These are phyloP conservation scores for Crassisporium funariophilum DNA, from an alignment of 768 basidiomycete genomes.

Conservation along the genomic window DNA sequence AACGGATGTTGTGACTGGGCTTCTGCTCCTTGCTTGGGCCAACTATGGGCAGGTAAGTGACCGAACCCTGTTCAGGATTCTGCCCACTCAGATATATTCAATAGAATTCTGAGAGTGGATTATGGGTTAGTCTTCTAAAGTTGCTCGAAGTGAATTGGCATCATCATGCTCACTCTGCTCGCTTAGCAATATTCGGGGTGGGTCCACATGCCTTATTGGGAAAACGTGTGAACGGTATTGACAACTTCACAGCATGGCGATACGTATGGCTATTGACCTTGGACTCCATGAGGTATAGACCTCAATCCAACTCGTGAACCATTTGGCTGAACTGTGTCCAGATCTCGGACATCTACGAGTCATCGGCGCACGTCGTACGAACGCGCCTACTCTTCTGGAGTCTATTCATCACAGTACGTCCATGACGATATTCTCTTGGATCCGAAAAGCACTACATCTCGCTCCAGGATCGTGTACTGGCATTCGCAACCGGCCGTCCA, in stretches of 20 bases:
- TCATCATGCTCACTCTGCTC: no score
- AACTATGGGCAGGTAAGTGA: conserved; percentile 4
- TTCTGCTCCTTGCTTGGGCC: conserved; percentile 4
- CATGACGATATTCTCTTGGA: not conserved
- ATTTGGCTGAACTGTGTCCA: no score
- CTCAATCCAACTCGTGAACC: no score
- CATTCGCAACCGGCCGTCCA: not conserved
- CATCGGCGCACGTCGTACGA: conserved; percentile 4
- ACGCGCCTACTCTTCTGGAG: conserved; percentile 6
- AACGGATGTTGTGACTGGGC: conserved; percentile 2
- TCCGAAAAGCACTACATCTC: not conserved
- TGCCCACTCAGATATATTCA: not conserved
- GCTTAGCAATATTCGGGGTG: conserved; percentile 6
- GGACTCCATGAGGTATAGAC: conserved; percentile 5
- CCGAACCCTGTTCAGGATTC: no score
- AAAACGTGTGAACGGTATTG: not conserved
- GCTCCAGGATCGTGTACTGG: not conserved
- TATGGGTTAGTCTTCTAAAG: conserved; percentile 3
- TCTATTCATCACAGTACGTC: not conserved
- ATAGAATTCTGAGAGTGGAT: conserved; percentile 2
- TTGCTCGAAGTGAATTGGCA: no score
- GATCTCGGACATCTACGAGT: conserved; percentile 4
- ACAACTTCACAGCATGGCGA: conserved; percentile 1
- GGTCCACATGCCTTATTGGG: not conserved
- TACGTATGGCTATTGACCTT: conserved; percentile 5